phyloP scores from a whole-genome alignment of 2,329 filamentous ascomycete genomes.

The Seiridium cupressi region DNA sequence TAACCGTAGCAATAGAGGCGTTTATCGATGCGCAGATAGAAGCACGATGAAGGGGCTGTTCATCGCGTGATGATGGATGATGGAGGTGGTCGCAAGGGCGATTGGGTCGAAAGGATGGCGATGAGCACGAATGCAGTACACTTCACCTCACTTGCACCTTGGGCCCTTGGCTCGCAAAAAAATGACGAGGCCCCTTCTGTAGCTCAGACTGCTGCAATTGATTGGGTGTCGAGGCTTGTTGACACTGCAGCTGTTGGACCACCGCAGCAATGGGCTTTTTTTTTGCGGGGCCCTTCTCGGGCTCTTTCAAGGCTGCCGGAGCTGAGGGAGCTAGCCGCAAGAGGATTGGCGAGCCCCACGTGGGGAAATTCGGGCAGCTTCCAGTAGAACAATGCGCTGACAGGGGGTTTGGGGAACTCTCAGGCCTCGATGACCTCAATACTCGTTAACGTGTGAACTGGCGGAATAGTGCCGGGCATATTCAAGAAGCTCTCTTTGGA shows the following conservation, averaged over 20 bases:
- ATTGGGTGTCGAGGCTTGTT: constrained; percentile 23
- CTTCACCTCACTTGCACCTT: background rate
- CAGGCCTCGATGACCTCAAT: too few relatives aligned
- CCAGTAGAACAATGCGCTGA: too few relatives aligned
- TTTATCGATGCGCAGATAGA: constrained; percentile 24
- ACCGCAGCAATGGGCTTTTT: background rate
- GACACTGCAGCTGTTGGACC: constrained; percentile 7
- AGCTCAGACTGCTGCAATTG: constrained; percentile 18
- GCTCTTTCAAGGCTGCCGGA: background rate
- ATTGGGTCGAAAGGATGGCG: constrained; percentile 12
- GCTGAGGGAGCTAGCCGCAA: too few relatives aligned
- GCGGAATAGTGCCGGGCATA: too few relatives aligned
- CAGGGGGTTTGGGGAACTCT: too few relatives aligned
- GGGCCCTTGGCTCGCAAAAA: constrained; percentile 14
- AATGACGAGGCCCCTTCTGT: constrained; percentile 26
- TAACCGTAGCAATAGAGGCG: constrained; percentile 2
- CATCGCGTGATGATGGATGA: constrained; percentile 16
- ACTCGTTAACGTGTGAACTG: too few relatives aligned
- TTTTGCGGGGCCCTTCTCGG: too few relatives aligned
- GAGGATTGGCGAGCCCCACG: too few relatives aligned
- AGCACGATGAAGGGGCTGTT: constrained; percentile 12
- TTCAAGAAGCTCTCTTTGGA: too few relatives aligned
- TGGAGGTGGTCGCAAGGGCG: background rate
- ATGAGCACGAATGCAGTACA: constrained; percentile 5
- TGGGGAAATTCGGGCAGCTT: too few relatives aligned